Percentiles rank a stretch among this genome's conserved stretches.
phyloP scores from a whole-genome alignment of 1,139 yeast genomes.

The Blastobotrys apis region DNA sequence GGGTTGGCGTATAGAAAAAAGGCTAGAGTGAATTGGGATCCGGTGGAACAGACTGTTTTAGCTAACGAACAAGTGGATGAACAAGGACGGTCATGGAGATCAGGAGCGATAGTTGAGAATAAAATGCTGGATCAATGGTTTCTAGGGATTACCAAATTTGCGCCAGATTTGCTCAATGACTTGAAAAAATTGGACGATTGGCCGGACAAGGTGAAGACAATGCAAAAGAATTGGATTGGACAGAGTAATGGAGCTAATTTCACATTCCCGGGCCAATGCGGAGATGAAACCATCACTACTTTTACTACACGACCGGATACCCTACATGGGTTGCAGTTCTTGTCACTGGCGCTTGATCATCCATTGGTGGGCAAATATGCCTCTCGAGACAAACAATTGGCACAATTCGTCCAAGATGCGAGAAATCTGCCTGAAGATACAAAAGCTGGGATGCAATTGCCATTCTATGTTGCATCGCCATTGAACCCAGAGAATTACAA shows the following conservation, averaged over 20 bases:
- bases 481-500: constrained; percentile 38
- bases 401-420: constrained; percentile 40
- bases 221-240: constrained; percentile 96
- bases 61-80: constrained; percentile 96
- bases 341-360: constrained; percentile 74
- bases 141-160: constrained; percentile 78
- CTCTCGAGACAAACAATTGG: constrained; percentile 40
- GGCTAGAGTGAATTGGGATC: constrained; percentile 97
- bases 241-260: constrained; percentile 77
- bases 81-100: constrained; percentile 90
- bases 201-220: constrained; percentile 84
- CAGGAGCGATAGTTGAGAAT: constrained; percentile 92
- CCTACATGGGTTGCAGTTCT: constrained; percentile 70
- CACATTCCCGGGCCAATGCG: constrained; percentile 10
- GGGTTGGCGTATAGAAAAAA: constrained; percentile 81
- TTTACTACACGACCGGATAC: constrained; percentile 94
- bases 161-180: constrained; percentile 60
- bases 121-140: constrained; percentile 85
- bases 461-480: constrained; percentile 53
- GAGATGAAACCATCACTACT: constrained; percentile 2
- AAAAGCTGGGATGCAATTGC: constrained; percentile 59
- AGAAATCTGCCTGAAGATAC: constrained; percentile 30
- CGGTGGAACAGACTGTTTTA: constrained; percentile 85
- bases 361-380: constrained; percentile 47
- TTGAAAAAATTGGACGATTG: constrained; percentile 57